A percentile compares a stretch with the other conserved stretches of the same genome.
Conservation (phyloP, 1,284 basidiomycete species). For the Rhodotorula sp. region DNA sequence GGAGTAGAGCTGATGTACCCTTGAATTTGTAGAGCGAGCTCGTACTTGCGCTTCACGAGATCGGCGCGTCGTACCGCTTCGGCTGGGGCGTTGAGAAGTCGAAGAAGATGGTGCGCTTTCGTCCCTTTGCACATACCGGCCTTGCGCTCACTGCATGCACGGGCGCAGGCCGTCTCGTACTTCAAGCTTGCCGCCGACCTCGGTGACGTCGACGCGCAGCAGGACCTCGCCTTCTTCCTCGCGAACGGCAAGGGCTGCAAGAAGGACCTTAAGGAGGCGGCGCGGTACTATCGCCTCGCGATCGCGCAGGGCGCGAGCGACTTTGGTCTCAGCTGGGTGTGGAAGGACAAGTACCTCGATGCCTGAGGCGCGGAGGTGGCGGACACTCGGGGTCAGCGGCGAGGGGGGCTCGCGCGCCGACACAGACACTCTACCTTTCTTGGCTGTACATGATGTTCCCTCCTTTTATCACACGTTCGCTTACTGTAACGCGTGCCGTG, state of each 20-base stretch:
- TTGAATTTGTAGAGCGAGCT: constrained; percentile 64
- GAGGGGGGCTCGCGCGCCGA: no score
- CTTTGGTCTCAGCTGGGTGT: constrained; percentile 82
- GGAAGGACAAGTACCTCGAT: constrained; percentile 56
- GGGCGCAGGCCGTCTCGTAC: constrained; percentile 55
- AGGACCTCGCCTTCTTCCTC: constrained; percentile 75
- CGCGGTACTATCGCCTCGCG: constrained; percentile 79
- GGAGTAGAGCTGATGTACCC: neutral
- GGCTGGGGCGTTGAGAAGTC: constrained; percentile 87
- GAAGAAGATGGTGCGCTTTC: constrained; percentile 65
- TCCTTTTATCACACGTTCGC: neutral
- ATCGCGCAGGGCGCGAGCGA: constrained; percentile 76
- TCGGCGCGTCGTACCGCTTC: constrained; percentile 87
- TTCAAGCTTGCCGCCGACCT: constrained; percentile 78
- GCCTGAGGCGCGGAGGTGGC: neutral
- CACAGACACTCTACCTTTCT: neutral
- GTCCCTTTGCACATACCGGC: neutral
- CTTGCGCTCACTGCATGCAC: neutral
- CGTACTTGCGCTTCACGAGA: constrained; percentile 84
- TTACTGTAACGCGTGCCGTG: neutral
- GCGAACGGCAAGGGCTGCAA: constrained; percentile 85
- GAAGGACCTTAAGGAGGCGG: constrained; percentile 81
- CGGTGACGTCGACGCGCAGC: constrained; percentile 83
- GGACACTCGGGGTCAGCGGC: neutral
- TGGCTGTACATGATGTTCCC: neutral